Percentiles rank a stretch among this genome's conserved stretches.
Evolutionary conservation across 495 filamentous ascomycete genomes (phyloP).

Genomic region (Penicillium bovifimosum): DNA sequence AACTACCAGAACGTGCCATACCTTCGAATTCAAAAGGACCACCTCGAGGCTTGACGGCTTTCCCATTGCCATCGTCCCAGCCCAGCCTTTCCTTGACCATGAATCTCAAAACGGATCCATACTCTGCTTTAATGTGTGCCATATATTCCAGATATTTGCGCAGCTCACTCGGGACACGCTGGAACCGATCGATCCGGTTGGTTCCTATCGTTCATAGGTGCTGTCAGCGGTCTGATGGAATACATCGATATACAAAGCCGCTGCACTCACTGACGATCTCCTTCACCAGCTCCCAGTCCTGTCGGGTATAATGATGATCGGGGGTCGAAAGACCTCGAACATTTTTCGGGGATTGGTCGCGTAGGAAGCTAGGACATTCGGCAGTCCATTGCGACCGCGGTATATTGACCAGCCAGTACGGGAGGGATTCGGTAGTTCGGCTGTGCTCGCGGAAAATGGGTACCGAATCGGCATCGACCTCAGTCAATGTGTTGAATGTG

Average conservation of each 20-base stretch:
- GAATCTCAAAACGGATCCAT: conserved; percentile 71
- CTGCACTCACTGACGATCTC: conserved; percentile 48
- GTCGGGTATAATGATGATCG: conserved; percentile 51
- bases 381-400: conserved; percentile 52
- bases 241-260: neutral
- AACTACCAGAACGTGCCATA: conserved; percentile 20
- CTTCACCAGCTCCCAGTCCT: conserved; percentile 59
- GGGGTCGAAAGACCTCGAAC: conserved; percentile 58
- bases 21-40: conserved; percentile 46
- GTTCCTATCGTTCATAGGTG: conserved; percentile 25
- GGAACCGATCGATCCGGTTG: conserved; percentile 69
- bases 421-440: conserved; percentile 30
- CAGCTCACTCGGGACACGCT: conserved; percentile 66
- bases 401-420: conserved; percentile 80
- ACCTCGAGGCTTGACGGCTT: conserved; percentile 41
- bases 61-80: conserved; percentile 48
- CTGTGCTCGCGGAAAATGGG: conserved; percentile 6
- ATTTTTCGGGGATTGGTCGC: conserved; percentile 41
- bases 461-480: conserved; percentile 13
- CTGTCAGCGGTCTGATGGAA: neutral
- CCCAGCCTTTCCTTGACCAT: conserved; percentile 58
- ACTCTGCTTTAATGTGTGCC: conserved; percentile 52
- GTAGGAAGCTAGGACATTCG: conserved; percentile 66
- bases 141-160: conserved; percentile 66
- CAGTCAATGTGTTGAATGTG: conserved; percentile 18